Base-by-base conservation (phyloP, 163 green algal species). In the Scenedesmus sp. region DNA sequence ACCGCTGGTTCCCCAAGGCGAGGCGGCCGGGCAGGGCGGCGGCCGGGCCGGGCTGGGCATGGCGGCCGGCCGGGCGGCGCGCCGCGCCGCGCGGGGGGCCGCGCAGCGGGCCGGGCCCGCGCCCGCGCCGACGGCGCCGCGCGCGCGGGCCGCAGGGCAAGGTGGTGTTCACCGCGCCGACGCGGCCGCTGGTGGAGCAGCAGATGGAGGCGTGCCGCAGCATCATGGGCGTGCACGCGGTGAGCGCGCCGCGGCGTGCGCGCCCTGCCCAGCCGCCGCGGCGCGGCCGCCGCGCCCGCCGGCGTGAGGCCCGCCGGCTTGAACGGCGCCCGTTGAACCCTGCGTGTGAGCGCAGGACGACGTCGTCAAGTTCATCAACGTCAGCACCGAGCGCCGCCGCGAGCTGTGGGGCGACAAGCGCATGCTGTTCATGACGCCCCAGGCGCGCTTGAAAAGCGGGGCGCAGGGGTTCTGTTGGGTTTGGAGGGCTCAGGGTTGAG, bases 101-200 rank as follows among this genome's bases (percentile, higher is more conserved):
- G n/a, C 9, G 48, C 39, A 29, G 9, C 34, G n/a, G n/a, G n/a
- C n/a, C n/a, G n/a, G n/a, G n/a, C n/a, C n/a, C n/a, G n/a, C n/a
- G n/a, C n/a, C n/a, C n/a, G n/a, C n/a, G n/a, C n/a, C n/a, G n/a
- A n/a, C n/a, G n/a, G n/a, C n/a, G n/a, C n/a, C n/a, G n/a, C n/a
- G n/a, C n/a, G n/a, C n/a, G n/a, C n/a, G n/a, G n/a, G n/a, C n/a
- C 17, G 64, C 87, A 93, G 83, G 90, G 93, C 73, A 98, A 97
- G 87, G 75, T 98, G 0, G 89, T 98, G 56, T 98, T 99, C 75
- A 74, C 95, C 44, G 94, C 96, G 20, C 95, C 96, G n/a, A 98
- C 96, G n/a, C 87, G 86, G 69, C 95, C 95, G 24, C 89, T 99
- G 42, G 95, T 98, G 29, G 77, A 88, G 39, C 95, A 99, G 89